A percentile compares a stretch with the other conserved stretches of the same genome.
Conservation (phyloP, 2,329 filamentous ascomycete species). For the Epichloe aotearoae region DNA sequence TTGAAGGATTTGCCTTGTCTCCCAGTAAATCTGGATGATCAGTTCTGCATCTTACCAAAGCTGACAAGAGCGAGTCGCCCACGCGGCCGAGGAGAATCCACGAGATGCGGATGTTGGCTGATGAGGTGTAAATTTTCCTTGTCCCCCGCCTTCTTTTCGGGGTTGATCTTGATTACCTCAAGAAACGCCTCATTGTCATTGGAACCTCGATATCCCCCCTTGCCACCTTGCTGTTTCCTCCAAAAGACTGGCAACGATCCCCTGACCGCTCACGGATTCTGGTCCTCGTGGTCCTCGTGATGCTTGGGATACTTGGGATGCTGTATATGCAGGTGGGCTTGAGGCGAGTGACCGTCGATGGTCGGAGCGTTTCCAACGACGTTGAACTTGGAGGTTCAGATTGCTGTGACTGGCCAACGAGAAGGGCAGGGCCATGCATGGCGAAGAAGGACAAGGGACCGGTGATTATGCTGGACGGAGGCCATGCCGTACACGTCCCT, state of each 20-base stretch:
- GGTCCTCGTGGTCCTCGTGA: neutral
- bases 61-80: too few relatives aligned
- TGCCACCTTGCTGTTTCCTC: neutral
- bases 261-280: slow-evolving; percentile 2
- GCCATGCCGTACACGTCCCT: neutral
- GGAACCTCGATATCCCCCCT: neutral
- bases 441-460: neutral
- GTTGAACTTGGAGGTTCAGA: neutral
- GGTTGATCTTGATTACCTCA: too few relatives aligned
- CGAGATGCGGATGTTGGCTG: neutral
- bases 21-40: neutral
- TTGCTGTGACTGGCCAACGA: neutral
- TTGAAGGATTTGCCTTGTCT: neutral
- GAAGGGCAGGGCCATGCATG: neutral
- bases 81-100: neutral
- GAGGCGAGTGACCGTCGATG: neutral
- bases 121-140: neutral
- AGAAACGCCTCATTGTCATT: neutral
- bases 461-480: slow-evolving; percentile 3
- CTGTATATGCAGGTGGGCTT: neutral
- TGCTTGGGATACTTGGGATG: too few relatives aligned
- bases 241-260: neutral
- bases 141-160: neutral
- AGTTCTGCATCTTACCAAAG: neutral
- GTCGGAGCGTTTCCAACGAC: neutral